These are phyloP conservation scores for Tephrocybe rancida DNA, from an alignment of 768 basidiomycete species.

Conservation along the genomic window DNA sequence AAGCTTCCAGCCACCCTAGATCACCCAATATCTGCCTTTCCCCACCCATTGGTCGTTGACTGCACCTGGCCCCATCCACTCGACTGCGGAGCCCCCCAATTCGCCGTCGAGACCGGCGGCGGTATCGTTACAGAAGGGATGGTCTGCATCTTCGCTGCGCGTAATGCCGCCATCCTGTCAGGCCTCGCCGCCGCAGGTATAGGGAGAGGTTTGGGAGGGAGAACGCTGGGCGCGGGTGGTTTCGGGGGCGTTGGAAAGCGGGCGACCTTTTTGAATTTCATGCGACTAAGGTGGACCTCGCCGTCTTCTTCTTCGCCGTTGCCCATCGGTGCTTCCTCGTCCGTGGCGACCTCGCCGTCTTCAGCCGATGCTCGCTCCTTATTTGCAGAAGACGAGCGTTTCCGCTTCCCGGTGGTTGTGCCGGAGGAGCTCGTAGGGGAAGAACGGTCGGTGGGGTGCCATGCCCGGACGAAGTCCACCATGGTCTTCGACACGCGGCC, in stretches of 20 bases:
- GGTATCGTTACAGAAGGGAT: not conserved
- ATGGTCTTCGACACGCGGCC: constrained; percentile 54
- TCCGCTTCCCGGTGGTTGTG: not conserved
- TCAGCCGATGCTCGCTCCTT: not conserved
- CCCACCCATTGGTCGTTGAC: too few relatives aligned
- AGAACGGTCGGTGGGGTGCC: not conserved
- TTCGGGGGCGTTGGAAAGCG: not conserved
- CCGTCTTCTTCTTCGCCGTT: not conserved
- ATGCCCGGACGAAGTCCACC: constrained; percentile 48
- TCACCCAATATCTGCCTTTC: too few relatives aligned
- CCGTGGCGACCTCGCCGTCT: not conserved
- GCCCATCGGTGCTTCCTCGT: not conserved
- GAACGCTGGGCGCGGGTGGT: not conserved
- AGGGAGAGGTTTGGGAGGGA: not conserved
- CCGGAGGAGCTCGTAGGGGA: not conserved
- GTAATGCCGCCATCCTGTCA: constrained; percentile 11
- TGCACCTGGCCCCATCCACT: too few relatives aligned
- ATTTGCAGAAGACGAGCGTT: not conserved
- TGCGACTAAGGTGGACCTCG: not conserved
- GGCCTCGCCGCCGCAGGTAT: not conserved
- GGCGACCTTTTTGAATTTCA: not conserved
- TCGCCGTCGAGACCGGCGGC: too few relatives aligned
- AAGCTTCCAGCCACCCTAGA: too few relatives aligned
- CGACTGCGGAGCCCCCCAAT: too few relatives aligned
- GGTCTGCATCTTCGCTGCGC: constrained; percentile 11